Base-by-base conservation (phyloP, 164 flowering plant genomes). In the Magnolia sinica region DNA sequence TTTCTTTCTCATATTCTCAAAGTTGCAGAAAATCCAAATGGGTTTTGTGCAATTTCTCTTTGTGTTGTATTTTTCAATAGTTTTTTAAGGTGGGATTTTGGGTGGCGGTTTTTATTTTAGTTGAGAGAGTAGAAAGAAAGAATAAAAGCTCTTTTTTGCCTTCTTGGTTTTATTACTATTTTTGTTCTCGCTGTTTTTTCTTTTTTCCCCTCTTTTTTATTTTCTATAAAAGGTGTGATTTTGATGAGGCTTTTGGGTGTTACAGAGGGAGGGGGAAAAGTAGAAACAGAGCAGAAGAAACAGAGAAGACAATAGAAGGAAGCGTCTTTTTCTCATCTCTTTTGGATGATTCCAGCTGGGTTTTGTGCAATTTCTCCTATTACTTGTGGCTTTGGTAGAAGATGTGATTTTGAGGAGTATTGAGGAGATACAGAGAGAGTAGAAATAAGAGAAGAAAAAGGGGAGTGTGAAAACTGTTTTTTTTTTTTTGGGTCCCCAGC, bases 301-400 rank as follows among this genome's bases (percentile, higher is more conserved):
- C 7, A 70, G n/a, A 11, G 58, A 70, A 49, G 73, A 69, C n/a
- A 29, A 29, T 18, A 29, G 71, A 37, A 5, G 29, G 71, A 37
- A 37, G 7, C 8, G 45, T 66, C 69, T 19, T 22, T 22, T 69
- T 55, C 61, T 55, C 19, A 11, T 55, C 18, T 55, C 4, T 16
- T 11, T 11, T 55, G 18, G 61, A 11, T 55, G 13, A 55, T 55
- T 55, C 61, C 31, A 37, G 49, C 49, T 69, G 49, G 52, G 71
- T 27, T 69, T n/a, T 37, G 49, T 69, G 71, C 71, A 69, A 69
- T 29, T 69, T n/a, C 8, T 29, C 19, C 27, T 69, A 8, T 69
- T 69, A 4, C 52, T 16, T 27, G 52, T 69, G 71, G 18, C n/a
- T 37, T 69, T 37, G 27, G 18, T 69, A 14, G 71, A 19, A 69